Percentiles rank a stretch among this genome's conserved stretches.
phyloP scores from a whole-genome alignment of 2,329 filamentous ascomycete species.

The Capronia americana region DNA sequence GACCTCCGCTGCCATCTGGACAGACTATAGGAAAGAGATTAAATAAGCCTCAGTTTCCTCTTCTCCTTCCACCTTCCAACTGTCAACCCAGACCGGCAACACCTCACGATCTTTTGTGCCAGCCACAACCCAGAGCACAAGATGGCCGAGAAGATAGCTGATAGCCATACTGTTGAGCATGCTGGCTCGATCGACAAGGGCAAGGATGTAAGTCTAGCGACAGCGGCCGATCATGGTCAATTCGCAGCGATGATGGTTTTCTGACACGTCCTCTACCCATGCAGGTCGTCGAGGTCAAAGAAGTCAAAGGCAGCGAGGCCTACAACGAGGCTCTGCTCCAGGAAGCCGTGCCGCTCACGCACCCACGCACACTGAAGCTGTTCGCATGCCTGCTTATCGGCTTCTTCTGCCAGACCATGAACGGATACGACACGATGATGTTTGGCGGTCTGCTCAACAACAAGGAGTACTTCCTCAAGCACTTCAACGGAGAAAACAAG shows the following conservation, averaged over 20 bases:
- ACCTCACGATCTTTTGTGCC: conserved; percentile 10
- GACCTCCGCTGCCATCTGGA: conserved; percentile 18
- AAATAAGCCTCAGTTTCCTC: conserved; percentile 14
- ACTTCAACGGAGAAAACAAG: conserved; percentile 50
- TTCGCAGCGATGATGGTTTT: neutral
- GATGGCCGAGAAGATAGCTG: conserved; percentile 35
- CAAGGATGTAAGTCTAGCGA: conserved; percentile 31
- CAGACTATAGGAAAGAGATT: conserved; percentile 9
- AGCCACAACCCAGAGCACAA: conserved; percentile 5
- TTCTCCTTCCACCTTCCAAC: neutral
- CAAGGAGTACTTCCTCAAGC: conserved; percentile 49
- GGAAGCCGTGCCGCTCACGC: conserved; percentile 48
- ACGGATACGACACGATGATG: conserved; percentile 65
- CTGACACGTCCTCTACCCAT: neutral
- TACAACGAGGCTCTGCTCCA: conserved; percentile 63
- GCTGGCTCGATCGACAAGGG: conserved; percentile 26
- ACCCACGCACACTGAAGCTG: conserved; percentile 33
- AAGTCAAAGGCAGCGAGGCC: conserved; percentile 60
- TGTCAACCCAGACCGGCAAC: conserved; percentile 19
- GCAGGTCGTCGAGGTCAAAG: conserved; percentile 44
- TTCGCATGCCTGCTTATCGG: conserved; percentile 41
- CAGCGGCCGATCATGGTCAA: neutral
- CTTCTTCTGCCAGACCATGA: conserved; percentile 59
- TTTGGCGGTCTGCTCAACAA: conserved; percentile 61
- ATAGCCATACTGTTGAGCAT: conserved; percentile 26